phyloP scores from a whole-genome alignment of 257 asterid species.

The Solanum piurae region DNA sequence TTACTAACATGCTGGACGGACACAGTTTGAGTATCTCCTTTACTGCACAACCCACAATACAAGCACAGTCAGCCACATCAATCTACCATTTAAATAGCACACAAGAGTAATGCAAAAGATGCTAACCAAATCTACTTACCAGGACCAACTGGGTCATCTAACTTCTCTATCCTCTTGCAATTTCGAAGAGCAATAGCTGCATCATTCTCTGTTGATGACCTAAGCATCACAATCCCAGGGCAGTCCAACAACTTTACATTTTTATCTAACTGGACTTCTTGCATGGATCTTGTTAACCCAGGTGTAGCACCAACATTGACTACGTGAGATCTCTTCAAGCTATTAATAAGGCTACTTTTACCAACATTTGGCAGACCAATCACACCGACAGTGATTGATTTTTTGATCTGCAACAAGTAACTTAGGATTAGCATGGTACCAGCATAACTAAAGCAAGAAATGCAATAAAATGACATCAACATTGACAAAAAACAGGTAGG shows the following conservation, averaged over 20 bases:
- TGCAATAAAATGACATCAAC: not conserved
- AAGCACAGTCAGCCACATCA: not conserved
- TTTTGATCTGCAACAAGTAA: constrained; percentile 57
- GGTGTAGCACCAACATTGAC: constrained; percentile 94
- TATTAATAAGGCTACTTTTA: constrained; percentile 89
- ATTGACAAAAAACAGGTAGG: not conserved
- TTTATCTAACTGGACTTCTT: constrained; percentile 86
- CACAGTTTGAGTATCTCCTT: constrained; percentile 88
- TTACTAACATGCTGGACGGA: constrained; percentile 49
- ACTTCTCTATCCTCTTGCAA: constrained; percentile 91
- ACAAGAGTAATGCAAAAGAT: not conserved
- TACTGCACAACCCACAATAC: constrained; percentile 32
- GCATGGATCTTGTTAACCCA: constrained; percentile 89
- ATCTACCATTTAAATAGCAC: not conserved
- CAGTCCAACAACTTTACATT: constrained; percentile 79
- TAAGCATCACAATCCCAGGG: constrained; percentile 95
- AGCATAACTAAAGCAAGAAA: not conserved
- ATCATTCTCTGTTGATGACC: constrained; percentile 50
- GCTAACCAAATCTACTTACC: constrained; percentile 28
- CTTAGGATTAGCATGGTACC: not conserved
- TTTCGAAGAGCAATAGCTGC: constrained; percentile 80
- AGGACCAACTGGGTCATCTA: constrained; percentile 81
- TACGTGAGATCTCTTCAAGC: constrained; percentile 83
- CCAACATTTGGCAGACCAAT: constrained; percentile 99
- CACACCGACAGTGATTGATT: constrained; percentile 83